Percentiles rank a stretch among this genome's conserved stretches.
phyloP scores from a whole-genome alignment of 2,329 filamentous ascomycete genomes.

The Lachnellula willkommii region DNA sequence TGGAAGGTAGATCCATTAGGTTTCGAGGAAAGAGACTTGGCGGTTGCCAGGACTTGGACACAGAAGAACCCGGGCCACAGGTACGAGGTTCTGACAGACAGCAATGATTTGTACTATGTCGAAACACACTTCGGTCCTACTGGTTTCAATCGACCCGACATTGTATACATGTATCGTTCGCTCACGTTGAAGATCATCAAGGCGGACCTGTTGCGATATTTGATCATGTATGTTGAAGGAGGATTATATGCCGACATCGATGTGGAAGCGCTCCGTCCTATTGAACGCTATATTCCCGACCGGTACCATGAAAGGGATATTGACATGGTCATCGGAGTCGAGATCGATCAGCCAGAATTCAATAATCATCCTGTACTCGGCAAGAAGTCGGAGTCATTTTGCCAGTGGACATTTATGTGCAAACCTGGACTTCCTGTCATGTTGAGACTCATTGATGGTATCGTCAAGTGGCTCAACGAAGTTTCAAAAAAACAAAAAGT shows the following conservation, averaged over 20 bases:
- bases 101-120: conserved; percentile 62
- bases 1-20: conserved; percentile 66
- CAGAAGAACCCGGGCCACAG: conserved; percentile 60
- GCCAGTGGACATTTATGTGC: conserved; percentile 70
- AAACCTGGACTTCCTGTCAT: conserved; percentile 64
- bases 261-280: conserved; percentile 48
- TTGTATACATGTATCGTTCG: conserved; percentile 54
- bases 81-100: conserved; percentile 48
- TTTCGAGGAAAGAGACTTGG: conserved; percentile 59
- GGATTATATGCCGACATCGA: conserved; percentile 56
- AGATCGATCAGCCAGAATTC: conserved; percentile 66
- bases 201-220: conserved; percentile 60
- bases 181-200: conserved; percentile 61
- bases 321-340: conserved; percentile 64
- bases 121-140: conserved; percentile 61
- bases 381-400: conserved; percentile 64
- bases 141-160: conserved; percentile 62
- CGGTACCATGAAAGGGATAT: conserved; percentile 59
- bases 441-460: conserved; percentile 62
- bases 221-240: conserved; percentile 56
- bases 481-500: conserved; percentile 55
- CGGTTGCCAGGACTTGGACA: conserved; percentile 59
- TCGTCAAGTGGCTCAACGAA: conserved; percentile 59
- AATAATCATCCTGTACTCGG: conserved; percentile 59
- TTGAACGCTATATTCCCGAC: conserved; percentile 56